Conservation (phyloP, 2,329 filamentous ascomycete genomes). For the Hypoxylon sp. region DNA sequence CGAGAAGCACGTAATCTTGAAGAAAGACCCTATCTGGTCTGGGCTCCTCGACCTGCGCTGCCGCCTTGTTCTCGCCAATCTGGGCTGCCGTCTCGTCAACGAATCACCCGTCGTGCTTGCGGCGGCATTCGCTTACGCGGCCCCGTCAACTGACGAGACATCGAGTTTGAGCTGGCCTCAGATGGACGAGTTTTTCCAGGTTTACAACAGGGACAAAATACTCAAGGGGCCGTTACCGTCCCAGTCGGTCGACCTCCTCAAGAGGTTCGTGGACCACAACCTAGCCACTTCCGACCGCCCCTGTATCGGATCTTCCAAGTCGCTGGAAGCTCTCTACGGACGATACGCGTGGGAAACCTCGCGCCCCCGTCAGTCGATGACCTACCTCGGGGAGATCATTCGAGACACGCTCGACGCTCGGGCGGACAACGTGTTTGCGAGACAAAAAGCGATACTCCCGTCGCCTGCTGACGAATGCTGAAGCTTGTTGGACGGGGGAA, state of each 20-base stretch:
- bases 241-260: constrained; percentile 4
- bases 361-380: constrained; percentile 2
- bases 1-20: constrained; percentile 31
- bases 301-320: neutral
- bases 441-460: neutral
- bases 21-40: constrained; percentile 38
- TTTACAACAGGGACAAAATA: constrained; percentile 11
- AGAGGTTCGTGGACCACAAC: constrained; percentile 10
- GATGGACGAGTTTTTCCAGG: constrained; percentile 33
- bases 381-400: constrained; percentile 22
- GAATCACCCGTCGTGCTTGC: constrained; percentile 38
- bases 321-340: constrained; percentile 9
- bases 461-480: neutral
- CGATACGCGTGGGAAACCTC: constrained; percentile 6
- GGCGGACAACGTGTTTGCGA: constrained; percentile 3
- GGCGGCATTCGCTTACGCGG: constrained; percentile 36
- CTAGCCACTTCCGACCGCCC: neutral
- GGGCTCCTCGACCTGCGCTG: constrained; percentile 40
- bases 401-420: constrained; percentile 11
- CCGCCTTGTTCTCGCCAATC: constrained; percentile 34
- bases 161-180: constrained; percentile 26
- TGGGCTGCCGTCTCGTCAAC: constrained; percentile 34
- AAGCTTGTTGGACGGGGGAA: neutral
- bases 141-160: constrained; percentile 13
- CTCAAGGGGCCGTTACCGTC: neutral